These are phyloP conservation scores for Fusarium beomiforme DNA, from an alignment of 2,329 filamentous ascomycete genomes.

Conservation along the genomic window DNA sequence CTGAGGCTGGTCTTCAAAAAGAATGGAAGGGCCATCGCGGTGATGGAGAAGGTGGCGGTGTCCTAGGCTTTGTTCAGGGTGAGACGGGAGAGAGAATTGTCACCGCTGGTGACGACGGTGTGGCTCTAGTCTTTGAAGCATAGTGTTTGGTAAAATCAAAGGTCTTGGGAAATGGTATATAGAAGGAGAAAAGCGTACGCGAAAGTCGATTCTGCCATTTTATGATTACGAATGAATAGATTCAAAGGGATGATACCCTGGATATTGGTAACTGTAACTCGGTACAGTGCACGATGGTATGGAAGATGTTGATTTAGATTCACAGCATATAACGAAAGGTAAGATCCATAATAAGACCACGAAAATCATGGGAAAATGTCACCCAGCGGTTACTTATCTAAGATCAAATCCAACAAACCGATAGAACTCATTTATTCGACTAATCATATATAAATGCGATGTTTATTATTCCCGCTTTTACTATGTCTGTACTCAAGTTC, in stretches of 20 bases:
- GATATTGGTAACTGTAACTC: conserved; percentile 5
- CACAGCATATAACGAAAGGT: neutral
- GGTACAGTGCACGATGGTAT: neutral
- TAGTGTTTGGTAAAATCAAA: conserved; percentile 16
- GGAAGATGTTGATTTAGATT: neutral
- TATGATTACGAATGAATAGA: conserved; percentile 43
- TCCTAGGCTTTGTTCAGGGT: conserved; percentile 90
- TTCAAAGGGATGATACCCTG: conserved; percentile 36
- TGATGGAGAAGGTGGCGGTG: conserved; percentile 85
- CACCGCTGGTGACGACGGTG: conserved; percentile 89
- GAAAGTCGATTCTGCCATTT: conserved; percentile 31
- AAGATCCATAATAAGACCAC: neutral
- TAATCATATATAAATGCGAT: neutral
- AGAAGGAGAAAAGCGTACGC: conserved; percentile 25
- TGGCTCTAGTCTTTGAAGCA: conserved; percentile 75
- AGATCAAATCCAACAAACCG: too few species aligned
- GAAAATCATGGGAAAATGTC: neutral
- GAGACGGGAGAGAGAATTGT: conserved; percentile 78
- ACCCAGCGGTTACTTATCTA: neutral
- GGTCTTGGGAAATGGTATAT: conserved; percentile 14
- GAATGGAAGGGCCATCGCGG: conserved; percentile 94
- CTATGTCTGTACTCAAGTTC: too few species aligned
- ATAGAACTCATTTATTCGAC: neutral
- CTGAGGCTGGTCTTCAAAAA: conserved; percentile 73
- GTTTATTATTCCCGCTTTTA: neutral